These are phyloP conservation scores for Cyclotella cryptica DNA, from an alignment of 108 stramenopile species.

Conservation along the genomic window DNA sequence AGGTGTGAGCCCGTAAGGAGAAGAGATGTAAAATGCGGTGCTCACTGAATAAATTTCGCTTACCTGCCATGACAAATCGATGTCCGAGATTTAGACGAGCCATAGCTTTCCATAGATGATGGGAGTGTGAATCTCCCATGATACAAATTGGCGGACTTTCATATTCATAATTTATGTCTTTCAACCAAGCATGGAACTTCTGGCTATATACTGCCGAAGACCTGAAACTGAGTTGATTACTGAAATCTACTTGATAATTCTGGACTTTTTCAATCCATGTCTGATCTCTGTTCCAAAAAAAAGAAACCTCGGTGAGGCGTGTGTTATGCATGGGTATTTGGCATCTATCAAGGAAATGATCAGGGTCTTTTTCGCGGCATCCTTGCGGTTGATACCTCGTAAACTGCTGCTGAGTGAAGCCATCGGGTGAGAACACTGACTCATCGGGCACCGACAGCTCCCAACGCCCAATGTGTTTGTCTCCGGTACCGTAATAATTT, in stretches of 20 bases:
- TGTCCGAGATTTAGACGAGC: not conserved
- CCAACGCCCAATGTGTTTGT: not conserved
- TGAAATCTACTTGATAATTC: not conserved
- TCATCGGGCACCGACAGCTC: not conserved
- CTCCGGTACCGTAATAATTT: not conserved
- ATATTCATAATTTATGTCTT: too few relatives aligned
- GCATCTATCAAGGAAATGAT: not conserved
- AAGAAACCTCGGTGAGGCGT: not conserved
- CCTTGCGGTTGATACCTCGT: constrained; percentile 14
- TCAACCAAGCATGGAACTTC: too few relatives aligned
- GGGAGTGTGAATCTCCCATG: constrained; percentile 7
- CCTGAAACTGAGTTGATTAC: not conserved
- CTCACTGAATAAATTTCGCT: not conserved
- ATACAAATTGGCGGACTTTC: not conserved
- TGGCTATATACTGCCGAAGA: too few relatives aligned
- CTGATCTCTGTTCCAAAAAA: not conserved
- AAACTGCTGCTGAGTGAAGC: not conserved
- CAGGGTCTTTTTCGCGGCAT: not conserved
- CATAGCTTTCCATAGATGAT: not conserved
- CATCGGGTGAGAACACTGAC: not conserved
- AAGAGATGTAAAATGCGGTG: not conserved
- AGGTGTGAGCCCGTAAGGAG: not conserved
- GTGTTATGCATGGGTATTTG: not conserved
- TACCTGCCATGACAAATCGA: not conserved
- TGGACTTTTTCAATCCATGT: constrained; percentile 2